Conservation (phyloP, 208 protist species). For the Leishmania braziliensis region DNA sequence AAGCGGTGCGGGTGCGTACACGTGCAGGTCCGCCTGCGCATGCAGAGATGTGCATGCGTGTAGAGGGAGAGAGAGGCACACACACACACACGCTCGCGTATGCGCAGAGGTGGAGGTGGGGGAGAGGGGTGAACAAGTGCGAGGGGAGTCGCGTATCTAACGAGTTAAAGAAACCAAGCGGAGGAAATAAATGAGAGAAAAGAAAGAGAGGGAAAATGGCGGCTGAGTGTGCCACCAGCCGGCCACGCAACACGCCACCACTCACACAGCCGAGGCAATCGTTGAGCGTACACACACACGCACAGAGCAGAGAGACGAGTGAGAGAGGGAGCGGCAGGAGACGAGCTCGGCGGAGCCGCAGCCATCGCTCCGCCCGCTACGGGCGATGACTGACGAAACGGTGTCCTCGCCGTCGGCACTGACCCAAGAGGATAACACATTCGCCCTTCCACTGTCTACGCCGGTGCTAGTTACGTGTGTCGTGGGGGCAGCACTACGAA, state of each 20-base stretch:
- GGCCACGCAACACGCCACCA: too few relatives aligned
- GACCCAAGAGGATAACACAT: background rate
- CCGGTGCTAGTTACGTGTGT: background rate
- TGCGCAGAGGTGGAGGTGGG: background rate
- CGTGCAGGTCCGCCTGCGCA: too few relatives aligned
- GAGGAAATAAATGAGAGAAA: background rate
- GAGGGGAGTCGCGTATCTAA: background rate
- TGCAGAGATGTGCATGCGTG: too few relatives aligned
- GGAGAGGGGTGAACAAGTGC: background rate
- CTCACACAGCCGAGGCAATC: background rate
- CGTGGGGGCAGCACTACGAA: background rate
- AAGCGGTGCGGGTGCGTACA: too few relatives aligned
- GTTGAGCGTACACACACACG: background rate
- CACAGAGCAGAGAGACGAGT: background rate
- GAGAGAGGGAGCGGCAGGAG: constrained; percentile 18
- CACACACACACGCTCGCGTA: background rate
- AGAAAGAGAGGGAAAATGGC: background rate
- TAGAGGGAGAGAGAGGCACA: too few relatives aligned
- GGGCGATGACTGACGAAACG: background rate
- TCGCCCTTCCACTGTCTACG: background rate
- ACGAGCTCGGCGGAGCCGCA: constrained; percentile 26
- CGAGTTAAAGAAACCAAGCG: background rate
- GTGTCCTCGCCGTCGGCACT: background rate
- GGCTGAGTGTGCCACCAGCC: background rate
- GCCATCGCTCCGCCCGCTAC: background rate